Conservation (phyloP, 139 green algal genomes). For the Tetratostichococcus sp. region DNA sequence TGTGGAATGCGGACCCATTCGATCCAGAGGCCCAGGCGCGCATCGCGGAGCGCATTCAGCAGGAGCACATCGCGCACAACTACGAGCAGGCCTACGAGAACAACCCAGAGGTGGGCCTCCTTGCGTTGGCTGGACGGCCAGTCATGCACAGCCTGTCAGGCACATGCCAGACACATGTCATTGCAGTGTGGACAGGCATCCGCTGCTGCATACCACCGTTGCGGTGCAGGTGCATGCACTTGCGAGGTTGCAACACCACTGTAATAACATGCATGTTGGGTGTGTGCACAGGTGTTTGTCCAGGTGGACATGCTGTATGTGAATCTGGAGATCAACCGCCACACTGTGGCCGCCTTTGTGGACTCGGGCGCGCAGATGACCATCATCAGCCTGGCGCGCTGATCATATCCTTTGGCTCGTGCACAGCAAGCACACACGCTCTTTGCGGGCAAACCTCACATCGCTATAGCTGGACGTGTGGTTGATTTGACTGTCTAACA, state of each 20-base stretch:
- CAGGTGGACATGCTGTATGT: slow-evolving; percentile 82
- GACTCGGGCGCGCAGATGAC: slow-evolving; percentile 80
- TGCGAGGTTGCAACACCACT: no score
- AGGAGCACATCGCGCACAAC: slow-evolving; percentile 90
- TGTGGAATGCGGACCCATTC: slow-evolving; percentile 82
- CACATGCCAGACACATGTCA: no score
- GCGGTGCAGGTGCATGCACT: no score
- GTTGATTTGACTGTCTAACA: background rate
- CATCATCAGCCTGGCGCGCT: slow-evolving; percentile 46
- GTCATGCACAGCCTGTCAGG: no score
- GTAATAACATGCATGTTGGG: no score
- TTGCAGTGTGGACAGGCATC: no score
- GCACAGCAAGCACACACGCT: no score
- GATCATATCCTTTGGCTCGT: slow-evolving; percentile 21
- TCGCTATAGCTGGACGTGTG: no score
- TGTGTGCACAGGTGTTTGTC: slow-evolving; percentile 55
- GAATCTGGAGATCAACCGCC: slow-evolving; percentile 76
- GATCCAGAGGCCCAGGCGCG: slow-evolving; percentile 77
- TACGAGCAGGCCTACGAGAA: slow-evolving; percentile 83
- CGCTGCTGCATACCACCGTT: no score
- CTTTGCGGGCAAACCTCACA: no score
- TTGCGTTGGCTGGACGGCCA: no score
- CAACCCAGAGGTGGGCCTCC: slow-evolving; percentile 71
- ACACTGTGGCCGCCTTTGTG: slow-evolving; percentile 73
- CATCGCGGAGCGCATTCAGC: slow-evolving; percentile 85